A percentile compares a stretch with the other conserved stretches of the same genome.
Evolutionary conservation across 2,329 filamentous ascomycete genomes (phyloP).

Genomic region (Cladophialophora immunda): DNA sequence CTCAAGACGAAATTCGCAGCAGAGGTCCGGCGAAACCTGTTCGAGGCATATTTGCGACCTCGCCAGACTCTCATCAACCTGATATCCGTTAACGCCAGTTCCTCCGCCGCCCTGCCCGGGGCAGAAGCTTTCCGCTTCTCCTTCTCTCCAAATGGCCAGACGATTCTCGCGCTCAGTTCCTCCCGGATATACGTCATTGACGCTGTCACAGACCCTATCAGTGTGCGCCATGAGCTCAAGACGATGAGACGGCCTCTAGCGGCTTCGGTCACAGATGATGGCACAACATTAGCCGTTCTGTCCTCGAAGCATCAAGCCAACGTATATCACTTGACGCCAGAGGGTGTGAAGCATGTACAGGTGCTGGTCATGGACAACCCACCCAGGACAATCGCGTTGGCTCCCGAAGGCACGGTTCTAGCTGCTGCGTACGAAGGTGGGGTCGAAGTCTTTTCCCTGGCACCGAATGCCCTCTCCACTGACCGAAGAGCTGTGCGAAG

Average conservation of each 20-base stretch:
- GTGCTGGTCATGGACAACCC: constrained; percentile 80
- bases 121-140: constrained; percentile 87
- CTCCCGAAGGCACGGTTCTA: constrained; percentile 80
- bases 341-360: constrained; percentile 74
- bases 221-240: constrained; percentile 79
- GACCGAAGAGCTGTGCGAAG: constrained; percentile 81
- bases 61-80: constrained; percentile 77
- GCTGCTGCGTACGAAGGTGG: constrained; percentile 86
- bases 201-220: constrained; percentile 65
- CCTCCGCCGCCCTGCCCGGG: constrained; percentile 78
- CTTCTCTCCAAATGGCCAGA: constrained; percentile 77
- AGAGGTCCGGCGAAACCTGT: constrained; percentile 79
- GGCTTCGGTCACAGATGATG: constrained; percentile 81
- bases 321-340: constrained; percentile 75
- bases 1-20: constrained; percentile 73
- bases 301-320: constrained; percentile 86
- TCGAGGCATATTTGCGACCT: constrained; percentile 77
- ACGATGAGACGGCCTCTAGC: constrained; percentile 78
- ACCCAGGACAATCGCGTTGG: constrained; percentile 79
- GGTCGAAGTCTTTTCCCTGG: constrained; percentile 85
- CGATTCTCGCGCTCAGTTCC: constrained; percentile 82
- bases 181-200: constrained; percentile 84
- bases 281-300: constrained; percentile 77
- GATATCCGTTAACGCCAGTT: constrained; percentile 83
- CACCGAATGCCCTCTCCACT: constrained; percentile 67